Evolutionary conservation across 2,329 filamentous ascomycete genomes (phyloP), one percentile per base, ranked within the genome.

Genomic region (Fonsecaea monophora): DNA sequence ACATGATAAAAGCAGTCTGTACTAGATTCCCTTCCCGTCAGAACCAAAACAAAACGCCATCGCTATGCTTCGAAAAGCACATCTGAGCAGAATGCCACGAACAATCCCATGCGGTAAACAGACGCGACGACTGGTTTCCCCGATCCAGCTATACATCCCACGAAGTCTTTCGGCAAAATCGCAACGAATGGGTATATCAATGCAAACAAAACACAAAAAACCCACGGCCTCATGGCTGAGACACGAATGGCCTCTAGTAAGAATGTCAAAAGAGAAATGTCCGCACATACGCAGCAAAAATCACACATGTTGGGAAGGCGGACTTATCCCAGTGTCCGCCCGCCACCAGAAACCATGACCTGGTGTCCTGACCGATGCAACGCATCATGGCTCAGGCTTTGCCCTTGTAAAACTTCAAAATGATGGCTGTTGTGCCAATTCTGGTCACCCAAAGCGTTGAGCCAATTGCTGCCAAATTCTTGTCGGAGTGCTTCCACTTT

Each of bases 401-500:
- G 63, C 48, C 69, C 69, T 57, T 70, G 66, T n/a, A 60, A 62
- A n/a, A 71, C 45, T 55, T 71, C 70, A 50, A 71, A 35, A 32
- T 67, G 66, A 53, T 71, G 70, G 64, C 53, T 70, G 50, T 67
- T 68, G 56, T 84, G 81, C 82, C 85, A 86, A 38, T 79, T 81
- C 84, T 95, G 91, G 74, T 97, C 94, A 67, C 91, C 90, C 59
- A 98, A 82, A 13, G 91, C 92, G 69, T 89, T 94, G 45, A 99
- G 85, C 85, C 96, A 99, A 42, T 89, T 91, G 73, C 89, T 92
- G 37, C 94, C 94, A 71, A 97, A 89, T 74, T 94, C 92, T 74
- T 90, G 90, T 68, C 93, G 90, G 62, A 97, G 81, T 2, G 91
- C 89, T 78, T 97, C 93, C 62, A 98, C 90, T 78, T 95, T 95